Evolutionary conservation across 2,329 filamentous ascomycete species (phyloP).

Genomic region (Xylaria sp.): DNA sequence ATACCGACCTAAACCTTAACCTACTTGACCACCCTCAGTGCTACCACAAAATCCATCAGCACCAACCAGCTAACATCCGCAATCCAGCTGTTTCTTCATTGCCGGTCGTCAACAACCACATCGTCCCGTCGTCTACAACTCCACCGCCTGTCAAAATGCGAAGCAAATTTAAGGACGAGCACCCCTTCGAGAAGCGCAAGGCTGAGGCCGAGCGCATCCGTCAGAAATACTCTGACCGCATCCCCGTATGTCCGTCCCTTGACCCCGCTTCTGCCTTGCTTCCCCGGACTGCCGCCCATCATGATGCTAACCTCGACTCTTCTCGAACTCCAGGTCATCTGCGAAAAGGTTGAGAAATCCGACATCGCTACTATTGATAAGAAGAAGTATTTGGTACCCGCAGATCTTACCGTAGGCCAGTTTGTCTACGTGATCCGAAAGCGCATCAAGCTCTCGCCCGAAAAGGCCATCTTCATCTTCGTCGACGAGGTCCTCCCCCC

Average conservation of each 20-base stretch:
- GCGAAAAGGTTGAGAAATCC: slow-evolving; percentile 99
- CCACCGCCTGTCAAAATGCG: slow-evolving; percentile 74
- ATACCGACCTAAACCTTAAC: neutral
- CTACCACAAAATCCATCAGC: neutral
- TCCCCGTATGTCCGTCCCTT: slow-evolving; percentile 78
- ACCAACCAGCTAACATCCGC: slow-evolving; percentile 15
- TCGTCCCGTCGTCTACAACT: slow-evolving; percentile 21
- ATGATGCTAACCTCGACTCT: slow-evolving; percentile 38
- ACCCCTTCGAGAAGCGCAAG: slow-evolving; percentile 99
- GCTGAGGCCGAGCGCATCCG: slow-evolving; percentile 99
- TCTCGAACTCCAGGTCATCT: slow-evolving; percentile 78
- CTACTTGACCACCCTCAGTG: neutral
- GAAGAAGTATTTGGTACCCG: slow-evolving; percentile 99
- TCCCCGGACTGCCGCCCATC: neutral
- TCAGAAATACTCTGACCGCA: slow-evolving; percentile 98
- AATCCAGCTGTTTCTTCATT: slow-evolving; percentile 6
- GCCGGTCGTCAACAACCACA: slow-evolving; percentile 33
- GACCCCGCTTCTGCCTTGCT: slow-evolving; percentile 23
- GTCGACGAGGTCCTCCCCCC: slow-evolving; percentile 98
- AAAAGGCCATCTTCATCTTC: slow-evolving; percentile 99
- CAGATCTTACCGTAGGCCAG: slow-evolving; percentile 97
- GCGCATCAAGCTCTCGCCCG: slow-evolving; percentile 98
- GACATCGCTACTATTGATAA: slow-evolving; percentile 99
- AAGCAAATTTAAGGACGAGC: slow-evolving; percentile 99
- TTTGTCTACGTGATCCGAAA: slow-evolving; percentile 99